These are phyloP conservation scores for Pythium biforme DNA, from an alignment of 352 stramenopile genomes.

Conservation along the genomic window DNA sequence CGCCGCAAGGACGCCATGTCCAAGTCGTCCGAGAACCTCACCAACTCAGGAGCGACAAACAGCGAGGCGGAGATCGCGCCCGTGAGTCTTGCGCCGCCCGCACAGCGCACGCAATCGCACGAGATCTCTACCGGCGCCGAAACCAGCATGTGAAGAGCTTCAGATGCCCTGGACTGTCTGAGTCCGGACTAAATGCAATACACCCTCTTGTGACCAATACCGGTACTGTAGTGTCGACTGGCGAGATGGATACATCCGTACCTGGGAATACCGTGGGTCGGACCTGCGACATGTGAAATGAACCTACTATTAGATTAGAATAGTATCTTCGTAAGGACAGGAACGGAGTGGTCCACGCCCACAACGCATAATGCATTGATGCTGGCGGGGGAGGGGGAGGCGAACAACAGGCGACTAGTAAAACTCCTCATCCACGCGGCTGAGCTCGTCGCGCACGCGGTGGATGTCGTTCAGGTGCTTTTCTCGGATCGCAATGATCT, in stretches of 20 bases:
- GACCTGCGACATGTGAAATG: too few species aligned
- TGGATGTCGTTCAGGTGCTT: conserved; percentile 64
- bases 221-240: too few species aligned
- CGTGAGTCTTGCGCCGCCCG: background rate
- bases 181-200: background rate
- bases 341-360: too few species aligned
- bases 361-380: too few species aligned
- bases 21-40: conserved; percentile 4
- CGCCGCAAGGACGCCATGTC: conserved; percentile 21
- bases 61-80: conserved; percentile 6
- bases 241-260: background rate
- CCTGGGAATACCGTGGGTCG: background rate
- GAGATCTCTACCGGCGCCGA: conserved; percentile 14
- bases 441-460: conserved; percentile 71
- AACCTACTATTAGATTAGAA: too few species aligned
- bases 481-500: conserved; percentile 75
- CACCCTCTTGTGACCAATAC: too few species aligned
- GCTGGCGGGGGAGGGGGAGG: too few species aligned
- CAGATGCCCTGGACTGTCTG: too few species aligned
- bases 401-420: conserved; percentile 33
- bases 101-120: background rate
- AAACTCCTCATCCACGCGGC: conserved; percentile 75
- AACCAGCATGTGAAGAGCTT: conserved; percentile 10
- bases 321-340: too few species aligned
- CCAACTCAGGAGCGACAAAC: background rate